Evolutionary conservation across 2,329 filamentous ascomycete species (phyloP).

Genomic region (Fusarium sp.): DNA sequence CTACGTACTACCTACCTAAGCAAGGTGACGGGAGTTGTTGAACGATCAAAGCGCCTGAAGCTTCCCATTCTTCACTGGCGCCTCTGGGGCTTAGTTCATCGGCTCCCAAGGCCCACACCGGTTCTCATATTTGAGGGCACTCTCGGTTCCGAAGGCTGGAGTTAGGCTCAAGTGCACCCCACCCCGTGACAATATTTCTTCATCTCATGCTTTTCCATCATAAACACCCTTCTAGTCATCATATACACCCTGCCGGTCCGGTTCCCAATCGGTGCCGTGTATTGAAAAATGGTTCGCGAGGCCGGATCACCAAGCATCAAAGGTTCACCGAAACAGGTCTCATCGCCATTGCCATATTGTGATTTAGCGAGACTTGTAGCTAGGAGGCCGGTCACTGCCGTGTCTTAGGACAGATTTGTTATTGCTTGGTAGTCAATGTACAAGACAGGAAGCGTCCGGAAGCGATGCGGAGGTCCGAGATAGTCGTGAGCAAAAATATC

Average conservation of each 20-base stretch:
- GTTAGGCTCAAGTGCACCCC: background rate
- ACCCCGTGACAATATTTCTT: background rate
- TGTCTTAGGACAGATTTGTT: conserved; percentile 24
- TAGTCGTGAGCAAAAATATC: conserved; percentile 14
- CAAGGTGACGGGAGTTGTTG: background rate
- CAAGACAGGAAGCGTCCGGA: conserved; percentile 19
- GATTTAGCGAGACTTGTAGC: background rate
- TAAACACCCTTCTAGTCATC: conserved; percentile 18
- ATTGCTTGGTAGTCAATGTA: conserved; percentile 19
- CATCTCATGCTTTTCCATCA: conserved; percentile 2
- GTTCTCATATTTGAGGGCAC: background rate
- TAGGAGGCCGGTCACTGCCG: conserved; percentile 11
- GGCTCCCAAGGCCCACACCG: conserved; percentile 15
- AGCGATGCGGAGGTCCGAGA: conserved; percentile 13
- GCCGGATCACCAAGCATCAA: conserved; percentile 15
- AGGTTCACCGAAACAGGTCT: conserved; percentile 4
- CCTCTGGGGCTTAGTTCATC: conserved; percentile 9
- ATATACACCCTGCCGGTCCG: conserved; percentile 30
- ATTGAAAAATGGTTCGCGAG: background rate
- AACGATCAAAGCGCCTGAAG: conserved; percentile 24
- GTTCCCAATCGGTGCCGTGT: conserved; percentile 25
- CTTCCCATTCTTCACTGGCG: conserved; percentile 18
- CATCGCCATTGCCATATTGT: conserved; percentile 3
- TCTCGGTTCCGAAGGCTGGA: conserved; percentile 21
- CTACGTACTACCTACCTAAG: background rate